Evolutionary conservation across 257 asterid species (phyloP).

Genomic region (Salvia hispanica): DNA sequence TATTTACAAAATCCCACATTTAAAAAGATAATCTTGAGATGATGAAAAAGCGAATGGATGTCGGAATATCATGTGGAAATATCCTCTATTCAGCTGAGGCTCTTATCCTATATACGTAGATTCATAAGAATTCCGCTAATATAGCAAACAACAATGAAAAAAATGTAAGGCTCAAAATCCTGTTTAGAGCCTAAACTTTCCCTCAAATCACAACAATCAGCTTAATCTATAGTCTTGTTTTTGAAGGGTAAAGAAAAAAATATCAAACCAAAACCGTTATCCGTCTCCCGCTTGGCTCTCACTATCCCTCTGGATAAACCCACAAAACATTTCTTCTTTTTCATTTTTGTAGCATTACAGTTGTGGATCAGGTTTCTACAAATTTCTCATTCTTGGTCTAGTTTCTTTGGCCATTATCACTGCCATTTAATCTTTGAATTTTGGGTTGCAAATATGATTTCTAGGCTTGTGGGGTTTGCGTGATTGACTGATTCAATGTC

Average conservation of each 20-base stretch:
- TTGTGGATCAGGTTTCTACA: constrained; percentile 30
- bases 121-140: not conserved
- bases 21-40: too few relatives aligned
- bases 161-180: constrained; percentile 16
- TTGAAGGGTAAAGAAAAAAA: constrained; percentile 18
- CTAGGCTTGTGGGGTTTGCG: constrained; percentile 40
- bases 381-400: not conserved
- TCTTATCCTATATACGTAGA: constrained; percentile 2
- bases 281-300: constrained; percentile 56
- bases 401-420: constrained; percentile 15
- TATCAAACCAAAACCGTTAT: constrained; percentile 48
- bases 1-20: too few relatives aligned
- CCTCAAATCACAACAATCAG: constrained; percentile 22
- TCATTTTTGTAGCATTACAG: constrained; percentile 4
- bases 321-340: constrained; percentile 11
- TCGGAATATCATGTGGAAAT: not conserved
- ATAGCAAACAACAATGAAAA: not conserved
- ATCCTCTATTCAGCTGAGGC: constrained; percentile 1
- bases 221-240: not conserved
- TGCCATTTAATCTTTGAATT: constrained; percentile 25
- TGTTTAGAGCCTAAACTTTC: constrained; percentile 1
- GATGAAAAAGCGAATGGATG: not conserved
- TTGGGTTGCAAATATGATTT: constrained; percentile 26
- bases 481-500: constrained; percentile 43
- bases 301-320: constrained; percentile 37